These are phyloP conservation scores for Tilletia setariae DNA, from an alignment of 1,284 basidiomycete species.

Conservation along the genomic window DNA sequence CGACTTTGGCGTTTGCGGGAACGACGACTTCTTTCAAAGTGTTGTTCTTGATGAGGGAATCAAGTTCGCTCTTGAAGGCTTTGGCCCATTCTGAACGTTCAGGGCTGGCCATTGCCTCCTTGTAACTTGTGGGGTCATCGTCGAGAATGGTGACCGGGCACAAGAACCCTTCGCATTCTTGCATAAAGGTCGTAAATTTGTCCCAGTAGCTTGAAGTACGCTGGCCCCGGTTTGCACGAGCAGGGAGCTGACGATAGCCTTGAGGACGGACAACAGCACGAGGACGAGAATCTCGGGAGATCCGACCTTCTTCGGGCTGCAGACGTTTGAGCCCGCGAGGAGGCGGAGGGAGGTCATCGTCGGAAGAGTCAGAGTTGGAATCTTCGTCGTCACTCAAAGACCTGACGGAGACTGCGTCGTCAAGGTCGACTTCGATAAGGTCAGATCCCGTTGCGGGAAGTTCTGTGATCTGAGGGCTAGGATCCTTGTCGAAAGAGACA, in stretches of 20 bases:
- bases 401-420: neutral
- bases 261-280: no score
- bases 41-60: conserved; percentile 35
- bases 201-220: neutral
- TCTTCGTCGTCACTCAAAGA: neutral
- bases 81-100: no score
- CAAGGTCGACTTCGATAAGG: neutral
- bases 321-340: neutral
- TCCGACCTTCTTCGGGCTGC: neutral
- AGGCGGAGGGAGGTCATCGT: neutral
- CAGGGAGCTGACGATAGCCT: no score
- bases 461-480: neutral
- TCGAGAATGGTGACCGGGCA: neutral
- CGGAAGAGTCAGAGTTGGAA: neutral
- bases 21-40: conserved; percentile 45
- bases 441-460: neutral
- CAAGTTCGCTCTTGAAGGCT: conserved; percentile 51
- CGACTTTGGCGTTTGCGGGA: conserved; percentile 37
- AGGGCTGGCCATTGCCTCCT: neutral
- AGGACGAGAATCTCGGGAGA: neutral
- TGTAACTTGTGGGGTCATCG: neutral
- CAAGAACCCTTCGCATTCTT: neutral
- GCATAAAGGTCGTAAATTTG: neutral
- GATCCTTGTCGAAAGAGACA: neutral
- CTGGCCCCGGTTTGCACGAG: neutral